Percentiles rank a stretch among this genome's conserved stretches.
Evolutionary conservation across 208 protist genomes (phyloP).

Genomic region (Leishmania major): DNA sequence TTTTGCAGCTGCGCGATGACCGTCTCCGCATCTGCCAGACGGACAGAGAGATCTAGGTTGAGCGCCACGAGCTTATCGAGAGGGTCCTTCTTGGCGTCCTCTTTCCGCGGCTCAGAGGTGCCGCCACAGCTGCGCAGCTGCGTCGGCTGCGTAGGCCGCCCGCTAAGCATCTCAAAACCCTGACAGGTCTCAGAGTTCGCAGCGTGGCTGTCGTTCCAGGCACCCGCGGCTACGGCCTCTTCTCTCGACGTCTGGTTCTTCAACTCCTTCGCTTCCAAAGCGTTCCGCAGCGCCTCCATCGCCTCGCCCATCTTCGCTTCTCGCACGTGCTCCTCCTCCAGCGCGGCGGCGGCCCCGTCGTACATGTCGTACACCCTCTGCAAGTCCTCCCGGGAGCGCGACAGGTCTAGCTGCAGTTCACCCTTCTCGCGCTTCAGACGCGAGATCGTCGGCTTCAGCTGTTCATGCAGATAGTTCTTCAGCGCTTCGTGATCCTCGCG

Average conservation of each 20-base stretch:
- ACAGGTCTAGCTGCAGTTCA: slow-evolving; percentile 40
- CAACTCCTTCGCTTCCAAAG: slow-evolving; percentile 31
- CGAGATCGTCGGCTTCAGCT: slow-evolving; percentile 36
- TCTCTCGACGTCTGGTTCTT: slow-evolving; percentile 8
- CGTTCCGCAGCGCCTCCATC: slow-evolving; percentile 35
- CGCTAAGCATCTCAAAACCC: background rate
- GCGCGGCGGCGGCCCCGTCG: slow-evolving; percentile 23
- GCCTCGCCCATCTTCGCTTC: slow-evolving; percentile 52
- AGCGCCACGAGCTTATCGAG: slow-evolving; percentile 30
- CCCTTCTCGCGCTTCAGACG: slow-evolving; percentile 14
- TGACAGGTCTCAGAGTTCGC: background rate
- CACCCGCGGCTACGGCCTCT: background rate
- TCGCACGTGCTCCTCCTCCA: slow-evolving; percentile 37
- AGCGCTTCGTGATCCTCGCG: slow-evolving; percentile 33
- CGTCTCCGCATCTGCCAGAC: slow-evolving; percentile 37
- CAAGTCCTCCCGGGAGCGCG: slow-evolving; percentile 25
- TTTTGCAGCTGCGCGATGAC: slow-evolving; percentile 38
- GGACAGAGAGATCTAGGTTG: slow-evolving; percentile 40
- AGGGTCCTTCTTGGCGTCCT: background rate
- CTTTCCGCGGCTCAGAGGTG: background rate
- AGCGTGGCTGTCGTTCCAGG: background rate
- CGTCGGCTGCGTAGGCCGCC: slow-evolving; percentile 13
- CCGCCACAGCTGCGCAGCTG: background rate
- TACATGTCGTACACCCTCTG: slow-evolving; percentile 24
- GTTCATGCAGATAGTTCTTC: slow-evolving; percentile 32